These are phyloP conservation scores for Coprinopsis marcescibilis DNA, from an alignment of 768 basidiomycete genomes.

Conservation along the genomic window DNA sequence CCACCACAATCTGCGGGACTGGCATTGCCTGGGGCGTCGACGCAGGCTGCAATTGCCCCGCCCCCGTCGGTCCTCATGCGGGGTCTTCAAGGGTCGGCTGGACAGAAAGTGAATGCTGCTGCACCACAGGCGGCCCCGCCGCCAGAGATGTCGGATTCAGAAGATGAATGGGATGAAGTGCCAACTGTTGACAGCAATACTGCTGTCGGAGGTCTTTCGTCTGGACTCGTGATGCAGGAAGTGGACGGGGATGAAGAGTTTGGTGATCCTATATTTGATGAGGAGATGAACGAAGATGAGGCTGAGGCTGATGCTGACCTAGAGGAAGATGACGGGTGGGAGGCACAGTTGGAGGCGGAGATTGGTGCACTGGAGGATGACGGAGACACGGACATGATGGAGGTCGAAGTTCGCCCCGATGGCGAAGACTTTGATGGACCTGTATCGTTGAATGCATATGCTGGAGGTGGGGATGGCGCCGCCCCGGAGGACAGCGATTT, in stretches of 20 bases:
- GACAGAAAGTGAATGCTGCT: background rate
- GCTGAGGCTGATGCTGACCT: background rate
- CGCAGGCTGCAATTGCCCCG: background rate
- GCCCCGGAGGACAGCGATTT: slow-evolving; percentile 11
- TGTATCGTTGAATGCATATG: slow-evolving; percentile 13
- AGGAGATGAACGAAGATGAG: slow-evolving; percentile 9
- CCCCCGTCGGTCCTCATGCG: background rate
- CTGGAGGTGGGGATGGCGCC: slow-evolving; percentile 5
- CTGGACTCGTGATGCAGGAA: too few species aligned
- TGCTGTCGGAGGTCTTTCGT: too few species aligned
- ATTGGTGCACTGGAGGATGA: background rate
- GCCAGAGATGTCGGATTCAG: slow-evolving; percentile 13
- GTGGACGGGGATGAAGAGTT: too few species aligned
- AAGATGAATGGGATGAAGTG: slow-evolving; percentile 15
- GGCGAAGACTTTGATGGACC: slow-evolving; percentile 7
- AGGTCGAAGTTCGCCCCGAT: slow-evolving; percentile 7
- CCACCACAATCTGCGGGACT: slow-evolving; percentile 4
- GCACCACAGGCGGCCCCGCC: background rate
- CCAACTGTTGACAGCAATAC: background rate
- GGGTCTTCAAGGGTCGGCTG: background rate
- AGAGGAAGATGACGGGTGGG: slow-evolving; percentile 11
- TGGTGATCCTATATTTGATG: slow-evolving; percentile 11
- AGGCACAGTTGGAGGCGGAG: slow-evolving; percentile 10
- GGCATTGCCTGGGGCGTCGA: slow-evolving; percentile 8
- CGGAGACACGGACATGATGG: slow-evolving; percentile 8